phyloP scores from a whole-genome alignment of 176 grass and related monocot genomes.

The sorghum (Sorghum bicolor) region DNA sequence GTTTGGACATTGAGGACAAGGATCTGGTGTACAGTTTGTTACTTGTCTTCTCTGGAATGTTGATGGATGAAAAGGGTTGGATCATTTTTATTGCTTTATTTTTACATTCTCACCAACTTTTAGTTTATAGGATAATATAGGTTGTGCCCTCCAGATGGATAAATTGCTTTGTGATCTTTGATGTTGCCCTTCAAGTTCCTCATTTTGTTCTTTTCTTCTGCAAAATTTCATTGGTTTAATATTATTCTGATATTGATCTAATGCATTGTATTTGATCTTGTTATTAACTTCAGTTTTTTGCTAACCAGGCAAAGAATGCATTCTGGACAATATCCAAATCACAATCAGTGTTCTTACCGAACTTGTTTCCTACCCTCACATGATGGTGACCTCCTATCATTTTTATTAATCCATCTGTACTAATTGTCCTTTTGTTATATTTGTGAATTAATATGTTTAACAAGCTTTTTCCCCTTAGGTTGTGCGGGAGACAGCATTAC shows the following conservation, averaged over 20 bases:
- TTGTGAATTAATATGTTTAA: conserved; percentile 28
- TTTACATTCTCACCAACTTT: conserved; percentile 7
- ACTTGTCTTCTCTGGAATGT: conserved; percentile 83
- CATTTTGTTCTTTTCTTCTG: conserved; percentile 28
- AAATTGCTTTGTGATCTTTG: neutral
- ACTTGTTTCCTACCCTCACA: conserved; percentile 77
- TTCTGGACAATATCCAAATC: conserved; percentile 77
- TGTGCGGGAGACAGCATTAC: conserved; percentile 89
- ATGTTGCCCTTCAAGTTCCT: neutral
- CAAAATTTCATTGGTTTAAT: neutral
- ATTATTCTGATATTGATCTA: conserved; percentile 4
- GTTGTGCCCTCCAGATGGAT: neutral
- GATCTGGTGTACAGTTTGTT: conserved; percentile 78
- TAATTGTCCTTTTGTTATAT: conserved; percentile 18
- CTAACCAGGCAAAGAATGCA: conserved; percentile 64
- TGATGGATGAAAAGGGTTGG: conserved; percentile 90
- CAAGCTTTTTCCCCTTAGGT: conserved; percentile 47
- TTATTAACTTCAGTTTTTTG: conserved; percentile 5
- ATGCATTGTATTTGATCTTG: conserved; percentile 5
- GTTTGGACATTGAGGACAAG: conserved; percentile 56
- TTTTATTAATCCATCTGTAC: conserved; percentile 5
- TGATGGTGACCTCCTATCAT: conserved; percentile 60
- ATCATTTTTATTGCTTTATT: conserved; percentile 29
- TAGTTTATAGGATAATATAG: conserved; percentile 1
- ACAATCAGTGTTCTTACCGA: conserved; percentile 48